phyloP scores from a whole-genome alignment of 202 grass and related monocot species.

The Brachypodium distachyon region DNA sequence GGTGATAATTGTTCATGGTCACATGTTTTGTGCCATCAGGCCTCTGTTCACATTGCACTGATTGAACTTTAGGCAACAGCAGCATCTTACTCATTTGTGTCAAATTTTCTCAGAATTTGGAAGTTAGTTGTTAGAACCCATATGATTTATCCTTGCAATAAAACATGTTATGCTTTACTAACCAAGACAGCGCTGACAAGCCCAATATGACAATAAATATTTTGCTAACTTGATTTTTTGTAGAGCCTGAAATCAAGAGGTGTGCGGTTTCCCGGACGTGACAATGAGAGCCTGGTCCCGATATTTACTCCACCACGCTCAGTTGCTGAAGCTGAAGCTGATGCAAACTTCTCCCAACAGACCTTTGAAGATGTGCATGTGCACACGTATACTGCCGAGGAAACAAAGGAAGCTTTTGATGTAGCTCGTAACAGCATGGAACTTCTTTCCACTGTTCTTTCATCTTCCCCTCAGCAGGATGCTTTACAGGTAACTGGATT shows the following conservation, averaged over 20 bases:
- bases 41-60: background rate
- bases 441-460: slow-evolving; percentile 93
- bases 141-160: slow-evolving; percentile 2
- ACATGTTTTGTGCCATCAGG: background rate
- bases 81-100: background rate
- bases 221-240: slow-evolving; percentile 17
- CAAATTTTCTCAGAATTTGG: background rate
- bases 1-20: background rate
- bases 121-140: background rate
- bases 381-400: slow-evolving; percentile 58
- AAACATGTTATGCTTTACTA: background rate
- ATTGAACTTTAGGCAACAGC: background rate
- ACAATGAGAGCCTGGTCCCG: slow-evolving; percentile 71
- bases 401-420: slow-evolving; percentile 91
- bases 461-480: slow-evolving; percentile 86
- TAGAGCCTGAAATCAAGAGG: slow-evolving; percentile 99
- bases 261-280: slow-evolving; percentile 77
- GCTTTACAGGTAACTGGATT: slow-evolving; percentile 74
- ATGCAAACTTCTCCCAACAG: slow-evolving; percentile 39
- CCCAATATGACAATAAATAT: background rate
- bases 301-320: slow-evolving; percentile 71
- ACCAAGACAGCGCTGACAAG: background rate
- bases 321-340: slow-evolving; percentile 49
- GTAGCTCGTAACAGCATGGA: slow-evolving; percentile 90
- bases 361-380: slow-evolving; percentile 55